Evolutionary conservation across 2,329 filamentous ascomycete genomes (phyloP).

Genomic region (Claviceps cyperi): DNA sequence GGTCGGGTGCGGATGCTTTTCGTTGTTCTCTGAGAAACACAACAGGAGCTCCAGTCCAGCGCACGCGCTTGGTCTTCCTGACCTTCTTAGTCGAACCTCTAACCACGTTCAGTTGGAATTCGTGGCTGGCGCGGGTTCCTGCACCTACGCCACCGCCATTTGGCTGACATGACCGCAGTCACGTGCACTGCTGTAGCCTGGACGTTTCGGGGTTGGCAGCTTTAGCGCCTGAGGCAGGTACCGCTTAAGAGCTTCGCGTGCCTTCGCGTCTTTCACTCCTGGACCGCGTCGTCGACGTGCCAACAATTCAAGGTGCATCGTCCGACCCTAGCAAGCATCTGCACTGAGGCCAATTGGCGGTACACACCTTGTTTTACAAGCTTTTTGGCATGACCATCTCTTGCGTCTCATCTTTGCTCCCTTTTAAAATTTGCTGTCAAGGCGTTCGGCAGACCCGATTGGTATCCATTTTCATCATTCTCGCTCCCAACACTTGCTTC

Average conservation of each 20-base stretch:
- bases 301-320: conserved; percentile 14
- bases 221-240: conserved; percentile 19
- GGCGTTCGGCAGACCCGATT: no score
- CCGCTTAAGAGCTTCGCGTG: conserved; percentile 25
- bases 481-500: background rate
- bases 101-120: no score
- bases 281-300: conserved; percentile 24
- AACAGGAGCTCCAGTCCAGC: background rate
- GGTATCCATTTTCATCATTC: background rate
- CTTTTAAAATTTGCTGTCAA: no score
- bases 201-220: no score
- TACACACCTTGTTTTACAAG: background rate
- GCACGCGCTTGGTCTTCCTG: no score
- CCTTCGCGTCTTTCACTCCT: conserved; percentile 20
- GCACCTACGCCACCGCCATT: no score
- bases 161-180: background rate
- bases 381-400: background rate
- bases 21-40: background rate
- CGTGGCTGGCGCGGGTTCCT: no score
- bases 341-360: conserved; percentile 2
- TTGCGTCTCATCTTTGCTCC: background rate
- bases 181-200: background rate
- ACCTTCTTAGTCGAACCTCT: no score
- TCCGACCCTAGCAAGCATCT: conserved; percentile 10
- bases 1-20: background rate